Evolutionary conservation across 768 basidiomycete genomes (phyloP), one percentile per base, ranked within the genome.

Genomic region (Boletellus emodensis): DNA sequence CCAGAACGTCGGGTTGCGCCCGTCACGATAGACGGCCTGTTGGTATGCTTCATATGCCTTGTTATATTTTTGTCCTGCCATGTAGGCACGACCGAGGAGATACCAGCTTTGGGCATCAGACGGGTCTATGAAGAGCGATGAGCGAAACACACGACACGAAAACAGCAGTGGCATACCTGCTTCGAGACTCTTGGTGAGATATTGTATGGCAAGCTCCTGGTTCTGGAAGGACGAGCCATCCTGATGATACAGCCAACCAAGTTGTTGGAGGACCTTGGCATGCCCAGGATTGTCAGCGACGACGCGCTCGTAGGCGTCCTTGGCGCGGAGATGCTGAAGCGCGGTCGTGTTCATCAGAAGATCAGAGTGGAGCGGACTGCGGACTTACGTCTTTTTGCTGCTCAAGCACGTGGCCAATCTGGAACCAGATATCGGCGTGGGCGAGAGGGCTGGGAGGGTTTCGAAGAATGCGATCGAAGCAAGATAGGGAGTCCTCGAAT

Each of bases 11-110:
- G 96, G 96, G 66, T 98, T 99, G 51, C 94, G 90, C 18, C 95
- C 96, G 62, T 99, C 96, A 46, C 95, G 90, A 71, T 98, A 98
- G 15, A 99, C 94, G 17, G 96, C 95, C 69, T 99, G 96, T 62
- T 99, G 96, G 66, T 98, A 98, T 0, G 94, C 94, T 68, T 99
- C 95, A 72, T 99, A 98, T 15, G 96, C 96, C 67, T 97, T 97
- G 79, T 96, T 97, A 75, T 97, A 97, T 67, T 97, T 95, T 69
- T 91, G 91, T 15, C 91, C 93, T 14, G 94, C 91, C 94, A 98
- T 98, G 71, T 94, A 98, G 1, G 95, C 95, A 55, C 96, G 90
- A 48, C 95, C 95, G 55, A 98, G 85, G 38, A 98, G 82, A 71
- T 98, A 99, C 95, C 96, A 99, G 61, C 90, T 94, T 71, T 98